A percentile compares a stretch with the other conserved stretches of the same genome.
Conservation (phyloP, 139 green algal species). For the Chlamydomonas eustigma region DNA sequence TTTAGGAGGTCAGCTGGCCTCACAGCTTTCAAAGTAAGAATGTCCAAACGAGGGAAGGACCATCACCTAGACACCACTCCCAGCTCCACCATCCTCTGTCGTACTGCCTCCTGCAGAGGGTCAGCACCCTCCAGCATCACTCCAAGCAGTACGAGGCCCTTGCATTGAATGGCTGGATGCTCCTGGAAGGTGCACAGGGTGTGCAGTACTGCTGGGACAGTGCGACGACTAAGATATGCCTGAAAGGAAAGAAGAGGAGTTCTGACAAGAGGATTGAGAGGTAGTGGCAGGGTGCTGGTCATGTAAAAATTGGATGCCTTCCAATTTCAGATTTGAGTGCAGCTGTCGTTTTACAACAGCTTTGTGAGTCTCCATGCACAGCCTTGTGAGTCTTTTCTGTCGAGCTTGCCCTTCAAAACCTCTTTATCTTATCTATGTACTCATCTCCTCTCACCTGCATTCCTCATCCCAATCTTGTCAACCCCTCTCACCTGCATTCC, state of each 20-base stretch:
- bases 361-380: neutral
- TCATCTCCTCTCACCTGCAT: no score
- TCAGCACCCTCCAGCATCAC: constrained; percentile 10
- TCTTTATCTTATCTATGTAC: no score
- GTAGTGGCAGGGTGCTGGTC: neutral
- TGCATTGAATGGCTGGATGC: neutral
- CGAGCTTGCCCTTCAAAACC: no score
- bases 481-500: no score
- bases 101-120: constrained; percentile 2
- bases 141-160: constrained; percentile 6
- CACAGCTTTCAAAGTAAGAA: no score
- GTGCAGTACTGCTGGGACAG: neutral
- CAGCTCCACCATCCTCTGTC: constrained; percentile 6
- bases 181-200: neutral
- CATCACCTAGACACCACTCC: neutral
- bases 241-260: neutral
- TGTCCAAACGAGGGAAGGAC: no score
- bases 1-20: no score
- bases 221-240: neutral
- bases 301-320: neutral
- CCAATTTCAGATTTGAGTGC: neutral
- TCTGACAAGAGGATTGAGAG: neutral
- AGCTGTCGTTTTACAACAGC: neutral
- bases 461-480: no score
- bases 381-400: no score